Evolutionary conservation across 768 basidiomycete species (phyloP), one percentile per base, ranked within the genome.

Genomic region (Lepiota subincarnata): DNA sequence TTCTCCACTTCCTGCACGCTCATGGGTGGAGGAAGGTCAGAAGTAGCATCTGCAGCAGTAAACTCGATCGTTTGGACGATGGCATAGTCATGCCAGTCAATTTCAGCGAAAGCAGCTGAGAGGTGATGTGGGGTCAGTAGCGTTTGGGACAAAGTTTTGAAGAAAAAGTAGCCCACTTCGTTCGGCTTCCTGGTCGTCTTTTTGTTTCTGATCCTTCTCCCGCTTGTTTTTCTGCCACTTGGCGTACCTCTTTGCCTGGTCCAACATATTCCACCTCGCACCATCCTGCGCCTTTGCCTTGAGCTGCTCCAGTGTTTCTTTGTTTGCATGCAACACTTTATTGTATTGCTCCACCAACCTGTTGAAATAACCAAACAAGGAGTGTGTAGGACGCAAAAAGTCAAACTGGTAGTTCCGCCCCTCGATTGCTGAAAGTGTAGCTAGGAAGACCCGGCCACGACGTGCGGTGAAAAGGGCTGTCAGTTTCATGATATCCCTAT

Each of bases 71-170:
- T 97, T 66, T 98, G 93, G 5, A 98, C 97, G 52, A 97, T 92
- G 37, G 94, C 92, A 71, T 97, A 98, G 66, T 98, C 97, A 64
- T 99, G 93, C 97, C 97, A 99, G 66, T 99, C 97, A 61, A 99
- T 98, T 66, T 95, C 92, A 40, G 93, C 92, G 64, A 97, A 95
- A 4, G 95, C 96, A 69, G 84, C 90, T 88, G 5, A 48, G 53
- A 37, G 47, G n/a, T n/a, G n/a, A n/a, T n/a, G n/a, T n/a, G n/a
- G 39, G 55, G 36, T 20, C 55, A 55, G 50, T 61, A 18, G n/a
- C n/a, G 58, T 38, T 8, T 13, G 34, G 34, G 47, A 34, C n/a
- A 14, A n/a, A 43, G 39, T 31, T 12, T 38, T 18, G 46, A 60
- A 50, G 31, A 45, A 20, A 55, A 18, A 18, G 26, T 50, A 31